phyloP scores from a whole-genome alignment of 768 basidiomycete genomes.

The Filobasidium wieringae region DNA sequence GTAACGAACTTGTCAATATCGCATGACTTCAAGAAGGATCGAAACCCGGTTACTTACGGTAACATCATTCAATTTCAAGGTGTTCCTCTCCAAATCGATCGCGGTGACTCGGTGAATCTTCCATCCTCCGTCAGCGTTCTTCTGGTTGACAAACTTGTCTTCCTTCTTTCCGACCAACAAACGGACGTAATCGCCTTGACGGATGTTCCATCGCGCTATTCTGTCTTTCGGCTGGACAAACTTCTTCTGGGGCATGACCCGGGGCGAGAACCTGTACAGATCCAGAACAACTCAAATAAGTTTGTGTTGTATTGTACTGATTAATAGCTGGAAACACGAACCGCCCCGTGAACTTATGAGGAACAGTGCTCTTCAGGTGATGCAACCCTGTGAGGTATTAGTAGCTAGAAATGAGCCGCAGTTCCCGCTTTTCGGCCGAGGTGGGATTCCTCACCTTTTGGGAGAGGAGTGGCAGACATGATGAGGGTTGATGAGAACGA shows the following conservation, averaged over 20 bases:
- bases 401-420: neutral
- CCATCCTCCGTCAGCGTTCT: slow-evolving; percentile 22
- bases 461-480: neutral
- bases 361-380: slow-evolving; percentile 15
- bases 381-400: slow-evolving; percentile 8
- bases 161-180: slow-evolving; percentile 26
- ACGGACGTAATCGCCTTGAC: slow-evolving; percentile 33
- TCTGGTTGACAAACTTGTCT: slow-evolving; percentile 29
- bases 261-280: slow-evolving; percentile 11
- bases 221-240: slow-evolving; percentile 26
- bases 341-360: slow-evolving; percentile 13
- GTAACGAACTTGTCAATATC: neutral
- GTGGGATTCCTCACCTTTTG: neutral
- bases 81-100: slow-evolving; percentile 31
- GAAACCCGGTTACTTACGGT: slow-evolving; percentile 26
- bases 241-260: slow-evolving; percentile 15
- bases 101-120: slow-evolving; percentile 30
- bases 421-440: neutral
- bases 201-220: slow-evolving; percentile 32
- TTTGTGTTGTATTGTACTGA: neutral
- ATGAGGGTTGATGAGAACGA: neutral
- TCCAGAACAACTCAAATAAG: neutral
- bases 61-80: slow-evolving; percentile 25
- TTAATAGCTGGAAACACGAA: neutral
- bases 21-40: neutral